Evolutionary conservation across 306 rosid genomes (phyloP).

Genomic region (Glycine tomentella): DNA sequence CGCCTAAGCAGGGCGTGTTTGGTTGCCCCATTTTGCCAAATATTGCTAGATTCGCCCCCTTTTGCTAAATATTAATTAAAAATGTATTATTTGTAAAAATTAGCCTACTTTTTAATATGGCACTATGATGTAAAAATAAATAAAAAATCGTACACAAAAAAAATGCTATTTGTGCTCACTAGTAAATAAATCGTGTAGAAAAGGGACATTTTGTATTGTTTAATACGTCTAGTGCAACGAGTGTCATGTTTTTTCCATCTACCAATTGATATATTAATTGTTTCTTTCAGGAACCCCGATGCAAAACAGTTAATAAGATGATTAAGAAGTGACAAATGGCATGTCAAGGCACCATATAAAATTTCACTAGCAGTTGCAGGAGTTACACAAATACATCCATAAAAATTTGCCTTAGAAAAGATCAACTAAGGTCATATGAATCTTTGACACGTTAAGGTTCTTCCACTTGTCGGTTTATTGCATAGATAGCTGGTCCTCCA

Average conservation of each 20-base stretch:
- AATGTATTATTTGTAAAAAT: too few relatives aligned
- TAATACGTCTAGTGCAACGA: conserved; percentile 1
- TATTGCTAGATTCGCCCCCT: too few relatives aligned
- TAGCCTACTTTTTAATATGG: neutral
- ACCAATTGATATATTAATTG: neutral
- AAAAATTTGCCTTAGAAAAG: too few relatives aligned
- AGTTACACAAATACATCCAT: neutral
- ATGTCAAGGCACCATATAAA: neutral
- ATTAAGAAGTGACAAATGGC: neutral
- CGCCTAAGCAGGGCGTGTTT: too few relatives aligned
- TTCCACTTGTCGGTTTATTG: too few relatives aligned
- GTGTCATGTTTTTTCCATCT: neutral
- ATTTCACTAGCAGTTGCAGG: neutral
- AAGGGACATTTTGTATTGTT: neutral
- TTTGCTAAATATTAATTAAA: too few relatives aligned
- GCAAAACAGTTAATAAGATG: neutral
- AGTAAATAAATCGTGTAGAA: neutral
- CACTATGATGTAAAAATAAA: neutral
- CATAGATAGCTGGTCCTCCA: neutral
- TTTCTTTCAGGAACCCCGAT: neutral
- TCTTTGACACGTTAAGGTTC: neutral
- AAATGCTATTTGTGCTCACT: neutral
- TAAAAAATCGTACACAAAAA: neutral
- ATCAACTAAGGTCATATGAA: neutral
- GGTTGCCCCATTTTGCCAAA: too few relatives aligned